phyloP scores from a whole-genome alignment of 306 rosid species.

The Pterocarpus macrocarpus region DNA sequence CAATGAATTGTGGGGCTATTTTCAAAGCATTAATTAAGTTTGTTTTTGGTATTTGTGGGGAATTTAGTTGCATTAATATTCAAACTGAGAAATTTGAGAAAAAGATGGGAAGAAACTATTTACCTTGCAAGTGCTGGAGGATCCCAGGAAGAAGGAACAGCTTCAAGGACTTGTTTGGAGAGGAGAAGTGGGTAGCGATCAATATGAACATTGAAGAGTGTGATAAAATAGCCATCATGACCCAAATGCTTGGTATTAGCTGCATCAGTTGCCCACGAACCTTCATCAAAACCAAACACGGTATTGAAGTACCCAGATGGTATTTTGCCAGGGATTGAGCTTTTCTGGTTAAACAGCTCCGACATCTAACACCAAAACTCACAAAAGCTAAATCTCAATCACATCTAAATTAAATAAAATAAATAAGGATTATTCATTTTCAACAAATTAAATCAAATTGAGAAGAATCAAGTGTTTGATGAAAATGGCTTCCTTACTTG shows the following conservation, averaged over 20 bases:
- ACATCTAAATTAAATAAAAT: neutral
- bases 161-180: slow-evolving; percentile 58
- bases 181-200: slow-evolving; percentile 78
- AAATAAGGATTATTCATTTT: neutral
- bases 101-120: neutral
- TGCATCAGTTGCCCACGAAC: slow-evolving; percentile 81
- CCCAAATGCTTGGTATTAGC: slow-evolving; percentile 69
- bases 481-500: slow-evolving; percentile 56
- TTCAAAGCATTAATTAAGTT: no score
- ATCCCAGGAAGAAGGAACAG: slow-evolving; percentile 90
- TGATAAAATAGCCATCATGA: slow-evolving; percentile 69
- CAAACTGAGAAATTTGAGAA: neutral
- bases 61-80: neutral
- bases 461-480: neutral
- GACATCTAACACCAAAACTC: slow-evolving; percentile 66
- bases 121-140: slow-evolving; percentile 91
- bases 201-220: slow-evolving; percentile 68
- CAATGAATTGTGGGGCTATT: neutral
- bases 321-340: slow-evolving; percentile 71
- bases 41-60: neutral
- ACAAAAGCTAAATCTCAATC: neutral
- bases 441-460: no score
- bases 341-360: slow-evolving; percentile 68
- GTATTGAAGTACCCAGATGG: slow-evolving; percentile 82
- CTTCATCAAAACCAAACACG: slow-evolving; percentile 72